Conservation (phyloP, 176 grass and related monocot genomes). For the Oryza punctata region DNA sequence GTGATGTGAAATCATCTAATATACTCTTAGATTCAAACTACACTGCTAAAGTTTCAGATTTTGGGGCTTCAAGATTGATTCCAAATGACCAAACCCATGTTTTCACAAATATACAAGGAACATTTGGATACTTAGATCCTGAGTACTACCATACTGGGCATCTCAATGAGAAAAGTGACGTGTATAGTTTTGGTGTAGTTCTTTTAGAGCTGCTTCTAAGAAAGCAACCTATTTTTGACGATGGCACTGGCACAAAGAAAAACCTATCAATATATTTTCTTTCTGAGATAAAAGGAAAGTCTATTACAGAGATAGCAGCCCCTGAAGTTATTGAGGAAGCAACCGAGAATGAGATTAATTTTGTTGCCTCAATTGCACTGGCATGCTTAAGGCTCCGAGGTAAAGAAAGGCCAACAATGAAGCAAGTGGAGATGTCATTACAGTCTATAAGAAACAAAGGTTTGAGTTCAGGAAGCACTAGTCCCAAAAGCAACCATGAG, state of each 20-base stretch:
- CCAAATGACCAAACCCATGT: constrained; percentile 28
- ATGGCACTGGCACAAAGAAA: not conserved
- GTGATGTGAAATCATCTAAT: constrained; percentile 35
- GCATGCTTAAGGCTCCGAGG: not conserved
- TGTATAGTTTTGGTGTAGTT: constrained; percentile 36
- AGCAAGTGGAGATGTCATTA: not conserved
- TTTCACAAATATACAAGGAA: no score
- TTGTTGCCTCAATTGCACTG: not conserved
- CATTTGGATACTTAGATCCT: no score
- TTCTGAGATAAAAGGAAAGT: not conserved
- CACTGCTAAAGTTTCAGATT: constrained; percentile 40
- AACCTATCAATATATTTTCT: not conserved
- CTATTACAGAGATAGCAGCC: not conserved
- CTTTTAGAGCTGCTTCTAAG: constrained; percentile 32
- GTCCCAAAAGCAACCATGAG: not conserved
- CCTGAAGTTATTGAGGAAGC: not conserved
- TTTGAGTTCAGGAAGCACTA: no score
- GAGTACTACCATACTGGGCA: not conserved
- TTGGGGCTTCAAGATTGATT: constrained; percentile 34
- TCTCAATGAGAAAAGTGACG: constrained; percentile 39
- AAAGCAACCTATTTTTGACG: not conserved
- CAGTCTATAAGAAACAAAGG: not conserved
- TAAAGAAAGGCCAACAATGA: not conserved
- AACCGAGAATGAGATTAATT: not conserved
- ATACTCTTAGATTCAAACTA: not conserved